Evolutionary conservation across 2,329 filamentous ascomycete species (phyloP), one percentile per base, ranked within the genome.

Genomic region (Cordyceps pruinosa): DNA sequence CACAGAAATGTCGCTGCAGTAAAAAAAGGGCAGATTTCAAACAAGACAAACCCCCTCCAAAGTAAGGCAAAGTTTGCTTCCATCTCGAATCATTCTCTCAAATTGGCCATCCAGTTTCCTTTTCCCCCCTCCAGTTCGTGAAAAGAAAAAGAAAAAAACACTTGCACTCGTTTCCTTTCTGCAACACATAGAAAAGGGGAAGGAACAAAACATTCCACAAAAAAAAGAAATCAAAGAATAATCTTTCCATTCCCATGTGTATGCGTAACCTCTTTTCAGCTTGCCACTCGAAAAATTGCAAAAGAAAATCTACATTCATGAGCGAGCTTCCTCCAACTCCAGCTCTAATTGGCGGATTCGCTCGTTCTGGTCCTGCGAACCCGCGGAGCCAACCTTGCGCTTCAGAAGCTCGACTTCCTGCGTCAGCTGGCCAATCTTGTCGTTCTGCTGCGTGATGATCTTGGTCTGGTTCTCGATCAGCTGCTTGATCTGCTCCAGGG

Each of bases 371-470:
- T 86, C 84, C 64, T 81, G 77, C 15, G 77, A 75, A 21, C 71
- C 70, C 1, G 70, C 64, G 37, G 70, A 72, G n/a, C 81, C 82
- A 59, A 92, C 79, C 70, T 85, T 88, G 72, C 84, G 84, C 81
- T 95, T 96, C 64, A 97, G 78, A 17, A 82, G 80, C 68, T 94
- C 90, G 15, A 96, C 86, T 71, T 95, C 89, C 30, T 76, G 72
- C 3, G 88, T 82, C 48, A 96, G 74, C 28, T 79, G 77, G 50
- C 79, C 79, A 64, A 95, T 90, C 70, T 91, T 86, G 67, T 88
- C 81, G 50, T 82, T 88, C 73, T 96, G 88, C n/a, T 82, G 78
- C 60, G 78, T 83, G 67, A 96, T 89, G 62, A 90, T 84, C 75
- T 83, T 84, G 56, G 83, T 89, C 73, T 96, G 91, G 61, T 82